Evolutionary conservation across 108 stramenopile species (phyloP).

Genomic region (Nannochloropsis granulata): DNA sequence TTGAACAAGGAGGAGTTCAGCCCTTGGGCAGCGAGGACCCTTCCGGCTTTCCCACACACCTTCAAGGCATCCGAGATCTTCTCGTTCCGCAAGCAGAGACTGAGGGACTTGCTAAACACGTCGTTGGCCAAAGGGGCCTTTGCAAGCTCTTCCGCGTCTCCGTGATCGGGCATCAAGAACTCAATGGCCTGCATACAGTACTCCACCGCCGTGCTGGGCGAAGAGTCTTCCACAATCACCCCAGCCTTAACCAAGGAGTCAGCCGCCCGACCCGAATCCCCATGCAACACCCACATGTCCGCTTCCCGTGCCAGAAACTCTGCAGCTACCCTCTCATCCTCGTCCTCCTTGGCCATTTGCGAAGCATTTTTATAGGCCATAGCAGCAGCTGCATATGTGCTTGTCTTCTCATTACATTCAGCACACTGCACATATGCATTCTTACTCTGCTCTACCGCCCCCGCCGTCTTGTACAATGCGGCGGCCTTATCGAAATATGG

Average conservation of each 20-base stretch:
- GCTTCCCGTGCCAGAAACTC: background rate
- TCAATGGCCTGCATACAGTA: background rate
- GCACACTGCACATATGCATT: background rate
- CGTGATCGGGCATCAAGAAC: background rate
- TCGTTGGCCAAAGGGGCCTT: background rate
- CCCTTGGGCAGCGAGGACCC: background rate
- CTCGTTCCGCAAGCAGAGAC: background rate
- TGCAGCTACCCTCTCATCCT: background rate
- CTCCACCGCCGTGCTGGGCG: background rate
- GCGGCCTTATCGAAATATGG: background rate
- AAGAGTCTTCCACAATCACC: background rate
- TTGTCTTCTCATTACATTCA: background rate
- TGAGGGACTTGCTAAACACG: background rate
- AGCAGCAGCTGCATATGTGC: background rate
- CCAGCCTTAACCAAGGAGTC: background rate
- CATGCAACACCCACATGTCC: background rate
- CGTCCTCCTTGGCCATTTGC: background rate
- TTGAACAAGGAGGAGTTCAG: constrained; percentile 37
- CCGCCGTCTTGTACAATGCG: background rate
- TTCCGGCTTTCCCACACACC: background rate
- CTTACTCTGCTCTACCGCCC: background rate
- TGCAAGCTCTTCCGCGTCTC: background rate
- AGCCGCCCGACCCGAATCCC: background rate
- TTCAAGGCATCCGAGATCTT: background rate
- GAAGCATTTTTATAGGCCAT: background rate